phyloP scores from a whole-genome alignment of 441 rosid species.

The Brassica hybrid region DNA sequence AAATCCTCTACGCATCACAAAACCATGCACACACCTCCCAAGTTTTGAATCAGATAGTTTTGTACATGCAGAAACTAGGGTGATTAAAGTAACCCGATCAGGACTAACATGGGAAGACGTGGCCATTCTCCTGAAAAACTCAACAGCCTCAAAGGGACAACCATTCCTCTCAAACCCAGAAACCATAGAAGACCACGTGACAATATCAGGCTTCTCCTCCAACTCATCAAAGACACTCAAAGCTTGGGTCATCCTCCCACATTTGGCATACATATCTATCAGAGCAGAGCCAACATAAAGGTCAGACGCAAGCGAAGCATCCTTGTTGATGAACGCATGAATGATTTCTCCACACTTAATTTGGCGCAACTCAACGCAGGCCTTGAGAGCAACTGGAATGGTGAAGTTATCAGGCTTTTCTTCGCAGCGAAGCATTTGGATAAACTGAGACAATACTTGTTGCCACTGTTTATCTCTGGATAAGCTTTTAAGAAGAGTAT shows the following conservation, averaged over 20 bases:
- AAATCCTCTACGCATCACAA: constrained; percentile 50
- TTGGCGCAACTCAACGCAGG: constrained; percentile 47
- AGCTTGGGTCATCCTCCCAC: constrained; percentile 48
- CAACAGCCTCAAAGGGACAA: constrained; percentile 46
- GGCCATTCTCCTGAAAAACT: constrained; percentile 47
- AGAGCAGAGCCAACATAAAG: constrained; percentile 55
- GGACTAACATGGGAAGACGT: constrained; percentile 37
- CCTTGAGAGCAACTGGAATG: constrained; percentile 50
- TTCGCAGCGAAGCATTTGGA: constrained; percentile 40
- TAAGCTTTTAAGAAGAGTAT: constrained; percentile 52
- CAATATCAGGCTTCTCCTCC: constrained; percentile 52
- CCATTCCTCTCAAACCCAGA: constrained; percentile 57
- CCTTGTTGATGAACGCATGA: constrained; percentile 49
- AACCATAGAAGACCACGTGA: constrained; percentile 63
- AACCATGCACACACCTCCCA: constrained; percentile 59
- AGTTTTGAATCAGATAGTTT: constrained; percentile 47
- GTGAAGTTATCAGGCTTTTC: constrained; percentile 56
- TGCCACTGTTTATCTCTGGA: constrained; percentile 46
- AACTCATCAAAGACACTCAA: constrained; percentile 49
- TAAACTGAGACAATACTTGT: constrained; percentile 41
- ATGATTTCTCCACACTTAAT: constrained; percentile 47
- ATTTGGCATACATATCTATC: constrained; percentile 52
- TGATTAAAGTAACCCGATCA: constrained; percentile 48
- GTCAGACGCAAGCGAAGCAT: constrained; percentile 41
- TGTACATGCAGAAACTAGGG: constrained; percentile 55